Evolutionary conservation across 1,139 yeast genomes (phyloP).

Genomic region (Pichia sp.): DNA sequence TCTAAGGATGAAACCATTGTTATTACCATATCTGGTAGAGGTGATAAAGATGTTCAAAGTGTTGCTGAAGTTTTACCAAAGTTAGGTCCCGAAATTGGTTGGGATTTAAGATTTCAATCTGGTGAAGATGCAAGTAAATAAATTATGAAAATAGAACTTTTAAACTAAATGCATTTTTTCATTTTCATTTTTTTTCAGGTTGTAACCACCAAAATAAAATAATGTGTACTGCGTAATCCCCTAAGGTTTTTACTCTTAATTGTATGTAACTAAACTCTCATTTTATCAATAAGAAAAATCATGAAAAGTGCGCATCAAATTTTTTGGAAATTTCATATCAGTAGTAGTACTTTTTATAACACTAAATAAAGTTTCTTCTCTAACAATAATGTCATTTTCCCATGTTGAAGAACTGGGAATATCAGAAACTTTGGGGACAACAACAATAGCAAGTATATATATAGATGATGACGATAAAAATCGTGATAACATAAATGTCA

Average conservation of each 20-base stretch:
- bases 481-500: background rate
- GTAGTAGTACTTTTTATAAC: too few relatives aligned
- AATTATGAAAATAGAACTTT: background rate
- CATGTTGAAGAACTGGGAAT: conserved; percentile 11
- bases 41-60: conserved; percentile 97
- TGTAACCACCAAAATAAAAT: background rate
- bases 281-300: background rate
- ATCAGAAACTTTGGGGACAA: conserved; percentile 14
- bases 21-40: conserved; percentile 93
- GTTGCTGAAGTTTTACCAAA: conserved; percentile 91
- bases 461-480: background rate
- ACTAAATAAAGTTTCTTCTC: too few relatives aligned
- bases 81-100: conserved; percentile 83
- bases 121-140: conserved; percentile 27
- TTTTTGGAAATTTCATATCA: too few relatives aligned
- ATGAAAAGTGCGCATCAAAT: background rate
- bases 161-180: background rate
- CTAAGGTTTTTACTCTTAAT: too few relatives aligned
- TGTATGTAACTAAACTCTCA: background rate
- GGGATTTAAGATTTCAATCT: conserved; percentile 90
- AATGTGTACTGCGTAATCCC: background rate
- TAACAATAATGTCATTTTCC: conserved; percentile 12
- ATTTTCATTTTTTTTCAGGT: background rate
- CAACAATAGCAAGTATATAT: background rate
- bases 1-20: conserved; percentile 69